Base-by-base conservation (phyloP, 2,329 filamentous ascomycete species). In the Sarocladium kiliense region DNA sequence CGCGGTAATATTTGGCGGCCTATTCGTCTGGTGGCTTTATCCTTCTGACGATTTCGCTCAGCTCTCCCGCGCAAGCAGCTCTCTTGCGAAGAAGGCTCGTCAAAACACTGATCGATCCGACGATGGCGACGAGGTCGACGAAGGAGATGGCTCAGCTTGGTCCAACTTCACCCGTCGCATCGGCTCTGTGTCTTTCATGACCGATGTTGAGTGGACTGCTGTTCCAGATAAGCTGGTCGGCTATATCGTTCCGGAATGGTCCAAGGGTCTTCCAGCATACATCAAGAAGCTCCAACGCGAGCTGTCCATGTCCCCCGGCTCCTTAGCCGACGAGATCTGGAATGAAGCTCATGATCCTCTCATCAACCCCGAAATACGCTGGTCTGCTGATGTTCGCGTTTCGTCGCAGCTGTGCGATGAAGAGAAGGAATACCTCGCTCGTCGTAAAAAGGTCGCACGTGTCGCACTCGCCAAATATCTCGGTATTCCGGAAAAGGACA, bases 311-410 rank as follows among this genome's bases (percentile, higher is more conserved):
- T 84, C 87, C 0, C 89, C 91, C 0, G 93, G 91, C 1, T 96
- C 91, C 0, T 75, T 99, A 41, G 91, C 93, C 12, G 88, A 95
- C 65, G 89, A 97, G 62, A 94, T 99, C 57, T 97, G 94, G 94
- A 77, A 79, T 60, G 93, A 97, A 64, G 91, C 94, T 1, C 88
- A 91, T 56, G 89, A 97, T 65, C 84, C 91, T 0, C 77, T 84
- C 49, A 77, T 89, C 59, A 90, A 97, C 62, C 93, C 93, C 0
- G 94, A 99, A 67, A 95, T 97, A 56, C 75, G 83, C 30, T 91
- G 87, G 74, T 83, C 90, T 39, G 92, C 93, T 18, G 77, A 75
- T 19, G 94, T 99, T 1, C 84, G 94, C 21, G 84, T 97, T 3
- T 94, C 92, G 0, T 74, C 83, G 18, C 84, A 89, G 7, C 77